A percentile compares a stretch with the other conserved stretches of the same genome.
phyloP scores from a whole-genome alignment of 805 yeast genomes.

The Metschnikowia bowlesiae region DNA sequence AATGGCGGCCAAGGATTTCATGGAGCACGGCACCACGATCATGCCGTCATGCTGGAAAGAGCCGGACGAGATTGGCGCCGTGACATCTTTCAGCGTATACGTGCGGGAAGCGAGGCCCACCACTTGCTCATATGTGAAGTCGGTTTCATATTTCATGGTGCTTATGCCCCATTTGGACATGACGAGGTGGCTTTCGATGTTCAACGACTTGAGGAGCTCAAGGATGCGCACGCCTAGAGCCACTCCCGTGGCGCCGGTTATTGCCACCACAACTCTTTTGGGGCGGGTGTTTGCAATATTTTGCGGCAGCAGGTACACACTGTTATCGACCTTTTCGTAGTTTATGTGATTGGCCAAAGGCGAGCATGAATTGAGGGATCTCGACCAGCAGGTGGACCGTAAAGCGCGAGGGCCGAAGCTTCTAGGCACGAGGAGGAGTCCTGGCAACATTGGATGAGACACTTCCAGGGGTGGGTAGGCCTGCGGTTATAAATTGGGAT shows the following conservation, averaged over 20 bases:
- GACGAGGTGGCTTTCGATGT: conserved; percentile 22
- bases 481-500: neutral
- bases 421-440: neutral
- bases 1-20: conserved; percentile 25
- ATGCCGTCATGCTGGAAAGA: conserved; percentile 27
- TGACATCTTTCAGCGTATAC: conserved; percentile 21
- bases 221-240: conserved; percentile 20
- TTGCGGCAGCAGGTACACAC: neutral
- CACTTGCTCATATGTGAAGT: conserved; percentile 16
- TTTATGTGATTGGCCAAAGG: neutral
- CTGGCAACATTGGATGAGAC: neutral
- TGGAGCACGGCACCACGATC: conserved; percentile 27
- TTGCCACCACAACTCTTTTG: conserved; percentile 22
- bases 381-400: neutral
- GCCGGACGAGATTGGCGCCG: conserved; percentile 24
- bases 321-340: neutral
- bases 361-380: neutral
- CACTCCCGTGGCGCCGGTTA: conserved; percentile 26
- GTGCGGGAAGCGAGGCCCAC: conserved; percentile 13
- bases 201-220: conserved; percentile 13
- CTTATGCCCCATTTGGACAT: conserved; percentile 27
- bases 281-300: conserved; percentile 8
- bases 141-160: conserved; percentile 25
- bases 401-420: neutral
- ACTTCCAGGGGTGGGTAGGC: neutral